Percentiles rank a stretch among this genome's conserved stretches.
These are phyloP conservation scores for Colletotrichum salicis DNA, from an alignment of 2,329 filamentous ascomycete species.

Conservation along the genomic window DNA sequence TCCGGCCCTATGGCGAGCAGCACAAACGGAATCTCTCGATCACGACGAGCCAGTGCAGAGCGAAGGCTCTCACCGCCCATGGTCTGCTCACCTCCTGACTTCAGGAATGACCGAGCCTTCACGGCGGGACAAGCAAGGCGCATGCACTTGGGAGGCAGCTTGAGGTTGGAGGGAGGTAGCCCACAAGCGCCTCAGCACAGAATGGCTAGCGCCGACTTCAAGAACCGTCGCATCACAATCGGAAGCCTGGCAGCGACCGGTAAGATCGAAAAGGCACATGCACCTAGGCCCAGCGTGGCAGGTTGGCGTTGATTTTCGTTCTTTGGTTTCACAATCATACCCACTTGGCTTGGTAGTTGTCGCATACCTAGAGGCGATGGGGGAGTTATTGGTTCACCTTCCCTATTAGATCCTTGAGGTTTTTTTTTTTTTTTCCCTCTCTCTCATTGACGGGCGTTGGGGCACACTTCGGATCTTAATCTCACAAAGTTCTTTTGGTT, in stretches of 20 bases:
- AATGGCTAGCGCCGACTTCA: constrained; percentile 30
- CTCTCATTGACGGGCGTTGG: constrained; percentile 23
- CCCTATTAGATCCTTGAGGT: not conserved
- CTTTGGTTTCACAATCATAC: constrained; percentile 22
- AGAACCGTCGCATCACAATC: constrained; percentile 37
- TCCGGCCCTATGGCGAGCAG: constrained; percentile 58
- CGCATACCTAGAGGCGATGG: not conserved
- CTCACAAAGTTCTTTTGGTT: not conserved
- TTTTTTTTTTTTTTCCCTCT: too few relatives aligned
- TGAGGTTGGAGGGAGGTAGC: constrained; percentile 42
- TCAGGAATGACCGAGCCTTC: constrained; percentile 50
- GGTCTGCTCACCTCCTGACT: constrained; percentile 60
- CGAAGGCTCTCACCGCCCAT: constrained; percentile 64
- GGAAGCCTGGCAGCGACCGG: constrained; percentile 32
- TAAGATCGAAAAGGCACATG: constrained; percentile 30
- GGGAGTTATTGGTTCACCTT: constrained; percentile 5
- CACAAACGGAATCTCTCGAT: constrained; percentile 66
- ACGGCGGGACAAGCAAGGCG: constrained; percentile 66
- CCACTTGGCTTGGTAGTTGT: constrained; percentile 22
- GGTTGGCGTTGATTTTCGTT: constrained; percentile 54
- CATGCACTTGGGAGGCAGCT: constrained; percentile 63
- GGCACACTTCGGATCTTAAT: constrained; percentile 5
- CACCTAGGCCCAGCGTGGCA: constrained; percentile 36
- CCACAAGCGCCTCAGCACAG: constrained; percentile 36
- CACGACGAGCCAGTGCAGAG: constrained; percentile 62